Evolutionary conservation across 208 protist species (phyloP), one percentile per base, ranked within the genome.

Genomic region (Acanthamoeba castellanii): DNA sequence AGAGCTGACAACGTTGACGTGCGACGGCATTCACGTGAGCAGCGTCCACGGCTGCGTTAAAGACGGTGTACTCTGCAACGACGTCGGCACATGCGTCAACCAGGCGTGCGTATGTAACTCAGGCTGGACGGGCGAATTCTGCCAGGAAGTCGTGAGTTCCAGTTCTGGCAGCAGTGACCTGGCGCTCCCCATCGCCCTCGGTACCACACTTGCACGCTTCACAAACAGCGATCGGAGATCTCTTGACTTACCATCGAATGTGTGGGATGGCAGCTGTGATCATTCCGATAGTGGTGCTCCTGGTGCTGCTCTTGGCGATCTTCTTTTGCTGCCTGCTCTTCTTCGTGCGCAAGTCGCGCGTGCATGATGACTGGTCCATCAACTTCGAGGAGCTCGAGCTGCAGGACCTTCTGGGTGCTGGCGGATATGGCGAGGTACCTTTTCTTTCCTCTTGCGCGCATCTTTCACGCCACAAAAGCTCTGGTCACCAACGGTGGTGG

Each of bases 321-420:
- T 37, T 50, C 74, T 8, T 50, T n/a, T 13, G 16, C 42, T 18
- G 27, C 11, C 42, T 82, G 37, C 2, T 74, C 66, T 50, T 82
- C 30, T 50, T 37, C 74, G 14, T 52, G 9, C n/a, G n/a, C 22
- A 37, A 50, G 42, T 37, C 25, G 74, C 37, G 37, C 2, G 14
- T 82, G 22, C 11, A 82, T 2, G 74, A 82, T n/a, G 74, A 82
- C 22, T 82, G 84, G 84, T 30, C 27, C 5, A 78, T 93, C 27
- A 32, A 93, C 61, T 42, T 78, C 9, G n/a, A 78, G 16, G 88
- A 93, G 64, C 55, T 93, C 88, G 61, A 93, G 50, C 25, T 81
- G 27, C 8, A 20, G 9, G 88, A 47, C 25, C 22, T 57, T 11
- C 42, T 93, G 18, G 88, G 88, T 34, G 30, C 45, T 4, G 88